Conservation (phyloP, 2,329 filamentous ascomycete species). For the Aurifilum marmelostoma region DNA sequence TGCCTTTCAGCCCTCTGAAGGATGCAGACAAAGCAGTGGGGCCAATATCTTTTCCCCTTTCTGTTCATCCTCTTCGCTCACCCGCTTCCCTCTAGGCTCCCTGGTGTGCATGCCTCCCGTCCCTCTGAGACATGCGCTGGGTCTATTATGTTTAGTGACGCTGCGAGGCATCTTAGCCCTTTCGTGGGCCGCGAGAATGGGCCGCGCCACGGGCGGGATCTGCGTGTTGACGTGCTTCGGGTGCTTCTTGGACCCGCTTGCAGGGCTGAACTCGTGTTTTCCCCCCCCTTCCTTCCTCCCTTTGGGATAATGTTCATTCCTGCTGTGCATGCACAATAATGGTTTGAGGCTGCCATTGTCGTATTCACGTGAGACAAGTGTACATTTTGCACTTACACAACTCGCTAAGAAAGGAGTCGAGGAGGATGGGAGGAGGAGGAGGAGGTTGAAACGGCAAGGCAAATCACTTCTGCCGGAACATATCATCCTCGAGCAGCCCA, state of each 20-base stretch:
- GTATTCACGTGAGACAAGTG: background rate
- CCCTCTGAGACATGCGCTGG: background rate
- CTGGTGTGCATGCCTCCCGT: background rate
- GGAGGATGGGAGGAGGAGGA: background rate
- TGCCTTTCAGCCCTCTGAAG: constrained; percentile 4
- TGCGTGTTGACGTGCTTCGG: background rate
- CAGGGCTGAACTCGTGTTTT: background rate
- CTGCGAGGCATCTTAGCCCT: constrained; percentile 1
- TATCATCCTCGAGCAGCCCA: background rate
- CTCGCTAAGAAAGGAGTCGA: background rate
- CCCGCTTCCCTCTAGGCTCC: too few relatives aligned
- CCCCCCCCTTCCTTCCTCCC: background rate
- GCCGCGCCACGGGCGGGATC: background rate
- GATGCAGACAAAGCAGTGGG: background rate
- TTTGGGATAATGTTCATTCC: background rate
- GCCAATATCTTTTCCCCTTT: background rate
- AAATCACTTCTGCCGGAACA: background rate
- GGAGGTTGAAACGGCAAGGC: background rate
- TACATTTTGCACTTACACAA: background rate
- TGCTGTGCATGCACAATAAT: background rate
- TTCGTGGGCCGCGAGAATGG: background rate
- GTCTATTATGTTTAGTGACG: background rate
- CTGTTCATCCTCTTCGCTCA: background rate
- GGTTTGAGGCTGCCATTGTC: background rate
- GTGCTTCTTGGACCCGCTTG: constrained; percentile 4